phyloP scores from a whole-genome alignment of 345 rosid genomes.

The Euphorbia lathyris region DNA sequence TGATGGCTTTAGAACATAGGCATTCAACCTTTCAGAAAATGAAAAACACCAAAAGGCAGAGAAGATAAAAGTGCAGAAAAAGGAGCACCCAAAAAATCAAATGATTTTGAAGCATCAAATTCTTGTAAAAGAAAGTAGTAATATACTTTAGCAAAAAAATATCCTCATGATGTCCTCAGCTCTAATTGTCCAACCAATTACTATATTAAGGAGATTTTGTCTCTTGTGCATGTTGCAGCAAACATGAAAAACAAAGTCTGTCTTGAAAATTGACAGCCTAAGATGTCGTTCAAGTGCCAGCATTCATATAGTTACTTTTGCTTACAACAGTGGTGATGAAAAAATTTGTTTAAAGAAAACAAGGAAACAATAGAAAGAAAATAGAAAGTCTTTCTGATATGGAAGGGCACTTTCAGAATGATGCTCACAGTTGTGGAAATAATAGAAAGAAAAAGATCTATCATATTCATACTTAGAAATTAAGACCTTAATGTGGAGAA shows the following conservation, averaged over 20 bases:
- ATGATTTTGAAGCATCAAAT: too few relatives aligned
- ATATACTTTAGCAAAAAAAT: background rate
- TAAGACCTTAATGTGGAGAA: slow-evolving; percentile 87
- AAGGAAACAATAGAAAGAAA: background rate
- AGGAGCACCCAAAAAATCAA: background rate
- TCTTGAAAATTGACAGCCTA: background rate
- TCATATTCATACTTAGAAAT: slow-evolving; percentile 3
- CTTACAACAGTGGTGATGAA: too few relatives aligned
- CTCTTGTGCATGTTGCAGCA: background rate
- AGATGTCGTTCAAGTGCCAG: background rate
- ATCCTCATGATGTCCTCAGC: slow-evolving; percentile 2
- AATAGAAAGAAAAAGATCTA: slow-evolving; percentile 1
- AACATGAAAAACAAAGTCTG: background rate
- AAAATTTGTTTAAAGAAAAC: background rate
- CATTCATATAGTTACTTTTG: background rate
- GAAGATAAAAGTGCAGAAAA: background rate
- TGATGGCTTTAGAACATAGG: background rate
- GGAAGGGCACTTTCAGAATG: background rate
- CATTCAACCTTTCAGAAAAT: slow-evolving; percentile 5
- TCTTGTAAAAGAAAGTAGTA: background rate
- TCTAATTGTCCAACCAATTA: background rate
- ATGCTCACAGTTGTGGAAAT: background rate
- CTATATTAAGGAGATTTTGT: too few relatives aligned
- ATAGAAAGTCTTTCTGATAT: background rate
- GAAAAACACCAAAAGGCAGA: background rate